Conservation (phyloP, 805 yeast species). For the Starmera dryadoides region DNA sequence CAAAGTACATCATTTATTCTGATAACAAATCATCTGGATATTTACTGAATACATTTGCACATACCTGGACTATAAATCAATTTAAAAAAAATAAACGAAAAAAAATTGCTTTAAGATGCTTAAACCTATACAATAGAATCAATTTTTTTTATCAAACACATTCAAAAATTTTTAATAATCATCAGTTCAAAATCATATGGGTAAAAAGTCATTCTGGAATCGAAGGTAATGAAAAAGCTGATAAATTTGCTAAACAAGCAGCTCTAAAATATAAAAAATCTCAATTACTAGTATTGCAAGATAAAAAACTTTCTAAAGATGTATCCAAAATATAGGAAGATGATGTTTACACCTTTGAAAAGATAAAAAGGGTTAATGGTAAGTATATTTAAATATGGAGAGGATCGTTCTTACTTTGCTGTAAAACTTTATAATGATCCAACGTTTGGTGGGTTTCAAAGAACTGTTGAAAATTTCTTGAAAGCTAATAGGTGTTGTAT, state of each 20-base stretch:
- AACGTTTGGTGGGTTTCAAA: too few species aligned
- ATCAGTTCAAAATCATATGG: conserved; percentile 42
- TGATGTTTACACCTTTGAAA: too few species aligned
- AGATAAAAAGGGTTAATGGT: too few species aligned
- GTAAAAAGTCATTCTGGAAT: conserved; percentile 69
- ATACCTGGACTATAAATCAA: background rate
- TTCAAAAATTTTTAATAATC: conserved; percentile 18
- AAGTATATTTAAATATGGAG: background rate
- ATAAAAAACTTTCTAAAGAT: too few species aligned
- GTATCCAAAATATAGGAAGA: too few species aligned
- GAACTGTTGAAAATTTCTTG: too few species aligned
- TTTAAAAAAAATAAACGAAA: too few species aligned
- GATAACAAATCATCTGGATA: background rate
- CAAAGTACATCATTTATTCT: conserved; percentile 40
- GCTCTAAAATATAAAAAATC: conserved; percentile 21
- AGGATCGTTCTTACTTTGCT: background rate
- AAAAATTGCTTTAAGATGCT: background rate
- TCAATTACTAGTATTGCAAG: background rate
- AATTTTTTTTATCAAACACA: conserved; percentile 20
- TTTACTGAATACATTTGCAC: background rate
- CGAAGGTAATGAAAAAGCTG: conserved; percentile 74
- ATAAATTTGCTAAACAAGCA: conserved; percentile 62
- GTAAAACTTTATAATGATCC: background rate
- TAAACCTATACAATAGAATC: background rate
- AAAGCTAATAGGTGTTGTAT: too few species aligned